These are phyloP conservation scores for Ganoderma boninense DNA, from an alignment of 1,284 basidiomycete species.

Conservation along the genomic window DNA sequence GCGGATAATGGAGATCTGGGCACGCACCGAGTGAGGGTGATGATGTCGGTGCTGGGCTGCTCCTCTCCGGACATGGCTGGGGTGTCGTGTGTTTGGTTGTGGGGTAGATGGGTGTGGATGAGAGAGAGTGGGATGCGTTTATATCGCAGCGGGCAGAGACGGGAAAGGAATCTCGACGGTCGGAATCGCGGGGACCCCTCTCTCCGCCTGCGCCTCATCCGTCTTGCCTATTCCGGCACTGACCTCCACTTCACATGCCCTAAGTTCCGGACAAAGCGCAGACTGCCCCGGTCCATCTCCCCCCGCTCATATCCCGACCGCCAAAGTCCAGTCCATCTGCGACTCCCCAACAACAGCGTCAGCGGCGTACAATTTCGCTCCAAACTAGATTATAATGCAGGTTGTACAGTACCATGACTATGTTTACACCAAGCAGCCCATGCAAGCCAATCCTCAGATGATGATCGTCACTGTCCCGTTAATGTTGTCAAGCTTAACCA, in stretches of 20 bases:
- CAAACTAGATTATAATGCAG: conserved; percentile 28
- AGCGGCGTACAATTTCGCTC: conserved; percentile 2
- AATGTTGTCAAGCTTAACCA: background rate
- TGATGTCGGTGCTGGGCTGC: conserved; percentile 84
- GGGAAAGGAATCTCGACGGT: conserved; percentile 22
- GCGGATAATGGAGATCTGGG: conserved; percentile 11
- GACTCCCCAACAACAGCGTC: conserved; percentile 2
- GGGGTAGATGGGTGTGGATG: conserved; percentile 26
- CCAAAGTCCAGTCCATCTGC: background rate
- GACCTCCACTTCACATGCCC: conserved; percentile 34
- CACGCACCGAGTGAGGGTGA: conserved; percentile 87
- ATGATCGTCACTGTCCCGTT: background rate
- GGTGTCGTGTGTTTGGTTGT: conserved; percentile 16
- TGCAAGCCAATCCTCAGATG: background rate
- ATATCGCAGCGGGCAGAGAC: conserved; percentile 28
- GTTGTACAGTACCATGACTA: conserved; percentile 24
- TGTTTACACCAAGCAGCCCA: conserved; percentile 8
- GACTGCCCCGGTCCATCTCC: conserved; percentile 19
- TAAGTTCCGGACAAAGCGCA: conserved; percentile 21
- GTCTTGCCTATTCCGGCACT: conserved; percentile 28
- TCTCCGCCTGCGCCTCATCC: conserved; percentile 23
- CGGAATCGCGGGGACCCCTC: conserved; percentile 32
- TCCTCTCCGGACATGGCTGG: conserved; percentile 66
- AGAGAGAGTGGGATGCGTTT: conserved; percentile 22
- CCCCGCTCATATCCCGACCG: conserved; percentile 12